Percentiles rank a stretch among this genome's conserved stretches.
phyloP scores from a whole-genome alignment of 441 rosid genomes.

The Erysimum cheiri region DNA sequence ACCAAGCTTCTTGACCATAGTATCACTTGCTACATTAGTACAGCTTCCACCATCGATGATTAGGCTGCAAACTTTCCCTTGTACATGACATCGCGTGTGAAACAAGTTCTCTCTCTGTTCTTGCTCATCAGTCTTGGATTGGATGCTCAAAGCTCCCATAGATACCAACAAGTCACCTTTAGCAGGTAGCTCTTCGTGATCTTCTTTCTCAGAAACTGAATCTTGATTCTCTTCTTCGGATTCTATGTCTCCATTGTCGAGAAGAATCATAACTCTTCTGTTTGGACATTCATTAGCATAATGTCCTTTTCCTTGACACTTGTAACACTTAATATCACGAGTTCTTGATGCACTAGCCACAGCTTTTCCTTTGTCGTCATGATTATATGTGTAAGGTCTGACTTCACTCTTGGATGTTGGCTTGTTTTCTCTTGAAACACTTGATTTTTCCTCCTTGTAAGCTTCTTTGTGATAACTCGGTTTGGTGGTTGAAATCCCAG shows the following conservation, averaged over 20 bases:
- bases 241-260: background rate
- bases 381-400: accelerated
- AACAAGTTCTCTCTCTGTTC: background rate
- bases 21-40: background rate
- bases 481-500: background rate
- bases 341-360: background rate
- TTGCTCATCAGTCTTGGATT: background rate
- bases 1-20: background rate
- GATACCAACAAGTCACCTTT: too few relatives aligned
- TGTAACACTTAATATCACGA: background rate
- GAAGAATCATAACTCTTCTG: background rate
- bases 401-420: background rate
- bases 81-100: background rate
- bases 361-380: background rate
- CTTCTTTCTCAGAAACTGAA: too few relatives aligned
- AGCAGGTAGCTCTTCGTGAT: background rate
- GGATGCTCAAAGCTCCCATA: too few relatives aligned
- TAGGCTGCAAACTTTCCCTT: background rate
- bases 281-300: background rate
- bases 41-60: background rate
- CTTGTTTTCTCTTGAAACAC: too few relatives aligned
- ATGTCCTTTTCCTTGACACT: background rate
- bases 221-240: background rate
- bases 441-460: too few relatives aligned
- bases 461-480: too few relatives aligned